Percentiles rank a stretch among this genome's conserved stretches.
phyloP scores from a whole-genome alignment of 306 rosid species.

The Biancaea sappan region DNA sequence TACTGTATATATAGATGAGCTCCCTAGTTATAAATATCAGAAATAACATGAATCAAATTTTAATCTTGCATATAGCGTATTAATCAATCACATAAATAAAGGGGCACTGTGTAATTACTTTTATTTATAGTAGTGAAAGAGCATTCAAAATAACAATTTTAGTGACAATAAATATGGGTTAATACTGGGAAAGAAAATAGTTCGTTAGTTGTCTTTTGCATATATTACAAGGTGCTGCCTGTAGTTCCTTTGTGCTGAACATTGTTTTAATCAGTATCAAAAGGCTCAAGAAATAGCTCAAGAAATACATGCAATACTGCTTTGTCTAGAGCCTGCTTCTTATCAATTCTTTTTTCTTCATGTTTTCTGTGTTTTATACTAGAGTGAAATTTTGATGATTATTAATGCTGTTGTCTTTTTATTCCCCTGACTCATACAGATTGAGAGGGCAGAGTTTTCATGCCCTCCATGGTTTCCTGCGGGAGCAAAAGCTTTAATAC shows the following conservation, averaged over 20 bases:
- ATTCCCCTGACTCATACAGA: conserved; percentile 52
- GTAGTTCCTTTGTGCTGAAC: conserved; percentile 16
- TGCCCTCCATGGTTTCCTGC: conserved; percentile 87
- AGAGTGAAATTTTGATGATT: conserved; percentile 5
- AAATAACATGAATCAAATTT: no score
- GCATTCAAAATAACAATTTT: not conserved
- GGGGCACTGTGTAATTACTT: not conserved
- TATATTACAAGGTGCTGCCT: conserved; percentile 9
- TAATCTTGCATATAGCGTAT: conserved; percentile 2
- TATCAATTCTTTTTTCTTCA: not conserved
- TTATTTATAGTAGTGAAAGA: not conserved
- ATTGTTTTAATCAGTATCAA: not conserved
- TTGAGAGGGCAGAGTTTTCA: conserved; percentile 78
- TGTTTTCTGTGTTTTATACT: not conserved
- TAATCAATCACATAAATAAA: not conserved
- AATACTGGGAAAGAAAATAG: not conserved
- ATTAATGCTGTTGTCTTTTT: conserved; percentile 11
- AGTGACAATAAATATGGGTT: not conserved
- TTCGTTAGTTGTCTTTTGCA: not conserved
- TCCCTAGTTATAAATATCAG: conserved; percentile 11
- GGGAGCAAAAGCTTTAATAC: conserved; percentile 79
- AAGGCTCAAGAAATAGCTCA: no score
- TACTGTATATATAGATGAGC: not conserved
- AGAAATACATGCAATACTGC: not conserved
- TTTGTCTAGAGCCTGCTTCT: conserved; percentile 22